Evolutionary conservation across 2,329 filamentous ascomycete species (phyloP).

Genomic region (Alternaria sp.): DNA sequence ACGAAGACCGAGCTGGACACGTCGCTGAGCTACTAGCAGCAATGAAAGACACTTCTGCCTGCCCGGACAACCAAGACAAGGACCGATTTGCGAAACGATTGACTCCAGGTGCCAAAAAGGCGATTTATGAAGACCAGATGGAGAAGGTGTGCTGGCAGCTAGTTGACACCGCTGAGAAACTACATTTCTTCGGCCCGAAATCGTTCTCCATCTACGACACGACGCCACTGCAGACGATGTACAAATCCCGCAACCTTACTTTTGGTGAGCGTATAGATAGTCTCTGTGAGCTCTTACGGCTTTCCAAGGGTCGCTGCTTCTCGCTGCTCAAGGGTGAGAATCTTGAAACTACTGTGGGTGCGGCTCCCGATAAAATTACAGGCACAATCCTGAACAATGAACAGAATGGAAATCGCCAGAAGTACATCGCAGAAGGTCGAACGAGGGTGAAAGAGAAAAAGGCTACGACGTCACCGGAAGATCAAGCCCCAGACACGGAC

Average conservation of each 20-base stretch:
- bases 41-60: slow-evolving; percentile 8
- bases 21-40: slow-evolving; percentile 9
- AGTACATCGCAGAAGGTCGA: neutral
- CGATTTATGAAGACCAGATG: neutral
- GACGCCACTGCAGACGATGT: slow-evolving; percentile 1
- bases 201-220: slow-evolving; percentile 5
- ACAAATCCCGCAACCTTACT: slow-evolving; percentile 1
- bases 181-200: slow-evolving; percentile 12
- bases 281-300: slow-evolving; percentile 6
- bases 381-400: neutral
- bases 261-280: slow-evolving; percentile 16
- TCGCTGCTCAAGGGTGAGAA: slow-evolving; percentile 19
- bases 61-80: slow-evolving; percentile 2
- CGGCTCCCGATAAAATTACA: neutral
- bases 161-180: slow-evolving; percentile 6
- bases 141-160: slow-evolving; percentile 24
- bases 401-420: neutral
- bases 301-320: slow-evolving; percentile 14
- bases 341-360: slow-evolving; percentile 1
- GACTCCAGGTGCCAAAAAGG: neutral
- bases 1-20: neutral
- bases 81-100: slow-evolving; percentile 12
- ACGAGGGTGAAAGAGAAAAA: neutral
- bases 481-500: neutral
- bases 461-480: neutral